These are phyloP conservation scores for Aspergillus coremiiformis DNA, from an alignment of 495 filamentous ascomycete genomes.

Conservation along the genomic window DNA sequence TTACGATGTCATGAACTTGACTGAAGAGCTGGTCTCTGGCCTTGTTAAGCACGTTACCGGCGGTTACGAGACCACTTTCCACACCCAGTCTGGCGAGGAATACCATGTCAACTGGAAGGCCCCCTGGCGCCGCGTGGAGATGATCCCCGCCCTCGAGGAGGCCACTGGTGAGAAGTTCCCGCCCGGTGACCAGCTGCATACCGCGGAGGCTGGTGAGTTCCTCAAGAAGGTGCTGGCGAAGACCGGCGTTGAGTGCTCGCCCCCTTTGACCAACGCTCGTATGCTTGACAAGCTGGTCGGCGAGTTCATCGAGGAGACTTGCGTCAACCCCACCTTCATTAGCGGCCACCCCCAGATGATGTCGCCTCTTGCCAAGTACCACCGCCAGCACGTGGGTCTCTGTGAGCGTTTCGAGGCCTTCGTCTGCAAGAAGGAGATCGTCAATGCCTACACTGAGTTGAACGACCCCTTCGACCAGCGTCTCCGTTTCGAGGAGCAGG, in stretches of 20 bases:
- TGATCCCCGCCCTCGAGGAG: constrained; percentile 92
- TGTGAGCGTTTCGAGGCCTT: constrained; percentile 98
- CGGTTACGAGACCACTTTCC: constrained; percentile 72
- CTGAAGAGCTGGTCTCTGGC: constrained; percentile 89
- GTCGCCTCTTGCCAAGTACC: constrained; percentile 94
- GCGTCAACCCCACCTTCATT: constrained; percentile 95
- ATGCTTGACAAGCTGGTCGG: constrained; percentile 97
- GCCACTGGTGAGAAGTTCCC: constrained; percentile 91
- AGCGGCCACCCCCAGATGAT: constrained; percentile 92
- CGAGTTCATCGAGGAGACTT: constrained; percentile 90
- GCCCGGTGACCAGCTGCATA: constrained; percentile 80
- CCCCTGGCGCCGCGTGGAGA: constrained; percentile 89
- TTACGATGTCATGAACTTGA: constrained; percentile 86
- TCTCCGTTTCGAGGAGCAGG: constrained; percentile 93
- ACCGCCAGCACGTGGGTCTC: constrained; percentile 71
- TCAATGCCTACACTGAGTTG: constrained; percentile 95
- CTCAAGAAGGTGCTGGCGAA: constrained; percentile 78
- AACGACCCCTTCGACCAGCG: constrained; percentile 96
- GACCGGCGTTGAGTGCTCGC: constrained; percentile 80
- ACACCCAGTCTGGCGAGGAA: constrained; percentile 71
- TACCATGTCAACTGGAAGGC: constrained; percentile 92
- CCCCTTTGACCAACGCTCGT: constrained; percentile 87
- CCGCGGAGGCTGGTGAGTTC: constrained; percentile 77
- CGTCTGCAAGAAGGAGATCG: constrained; percentile 95
- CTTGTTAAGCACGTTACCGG: constrained; percentile 88